Percentiles rank a stretch among this genome's conserved stretches.
phyloP scores from a whole-genome alignment of 169 alveolate genomes.

The Eimeria zaria region DNA sequence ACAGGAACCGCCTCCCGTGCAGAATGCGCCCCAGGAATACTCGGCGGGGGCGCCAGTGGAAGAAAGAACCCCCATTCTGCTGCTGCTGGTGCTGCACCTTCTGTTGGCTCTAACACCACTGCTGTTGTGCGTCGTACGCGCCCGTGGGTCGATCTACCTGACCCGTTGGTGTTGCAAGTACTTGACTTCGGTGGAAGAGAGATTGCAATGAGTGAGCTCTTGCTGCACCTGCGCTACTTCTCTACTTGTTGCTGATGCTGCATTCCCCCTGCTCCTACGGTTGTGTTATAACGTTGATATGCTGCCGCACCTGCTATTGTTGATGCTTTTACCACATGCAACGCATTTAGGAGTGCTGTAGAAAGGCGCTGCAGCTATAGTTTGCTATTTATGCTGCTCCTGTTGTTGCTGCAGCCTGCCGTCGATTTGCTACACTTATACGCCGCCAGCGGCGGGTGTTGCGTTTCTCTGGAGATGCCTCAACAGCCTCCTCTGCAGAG shows the following conservation, averaged over 20 bases:
- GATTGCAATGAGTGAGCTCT: constrained; percentile 38
- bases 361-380: neutral
- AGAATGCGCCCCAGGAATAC: neutral
- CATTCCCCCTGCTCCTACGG: neutral
- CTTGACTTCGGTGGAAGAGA: constrained; percentile 71
- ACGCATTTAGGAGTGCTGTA: neutral
- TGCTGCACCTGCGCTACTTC: neutral
- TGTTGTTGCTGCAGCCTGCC: constrained; percentile 51
- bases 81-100: constrained; percentile 18
- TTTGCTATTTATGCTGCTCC: neutral
- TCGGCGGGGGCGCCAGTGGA: neutral
- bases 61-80: neutral
- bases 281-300: neutral
- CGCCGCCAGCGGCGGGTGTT: constrained; percentile 71
- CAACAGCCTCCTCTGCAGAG: constrained; percentile 44
- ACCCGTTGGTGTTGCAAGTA: constrained; percentile 47
- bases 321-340: neutral
- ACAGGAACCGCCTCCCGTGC: neutral
- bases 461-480: constrained; percentile 69
- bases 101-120: neutral
- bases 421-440: constrained; percentile 50
- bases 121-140: constrained; percentile 1
- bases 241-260: neutral
- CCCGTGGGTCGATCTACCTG: constrained; percentile 56
- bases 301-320: neutral